Conservation (phyloP, 2,329 filamentous ascomycete species). For the Plenodomus tracheiphilus region DNA sequence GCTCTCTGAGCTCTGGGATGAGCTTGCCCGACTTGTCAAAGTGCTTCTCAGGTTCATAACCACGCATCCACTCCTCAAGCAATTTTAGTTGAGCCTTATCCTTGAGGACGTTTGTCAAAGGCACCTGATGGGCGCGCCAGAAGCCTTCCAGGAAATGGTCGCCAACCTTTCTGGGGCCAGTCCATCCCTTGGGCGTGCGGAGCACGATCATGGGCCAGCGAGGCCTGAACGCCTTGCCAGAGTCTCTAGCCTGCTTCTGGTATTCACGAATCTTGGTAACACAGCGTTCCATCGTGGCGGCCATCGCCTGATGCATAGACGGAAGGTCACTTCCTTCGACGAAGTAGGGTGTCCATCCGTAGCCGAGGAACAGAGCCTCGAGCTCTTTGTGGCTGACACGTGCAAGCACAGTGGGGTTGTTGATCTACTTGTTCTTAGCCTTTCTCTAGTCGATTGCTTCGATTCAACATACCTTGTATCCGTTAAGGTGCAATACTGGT, state of each 20-base stretch:
- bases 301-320: conserved; percentile 82
- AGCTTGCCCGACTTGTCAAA: conserved; percentile 68
- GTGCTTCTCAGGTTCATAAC: conserved; percentile 73
- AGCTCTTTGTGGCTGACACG: conserved; percentile 76
- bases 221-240: conserved; percentile 69
- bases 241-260: conserved; percentile 72
- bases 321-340: conserved; percentile 75
- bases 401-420: conserved; percentile 62
- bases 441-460: not conserved
- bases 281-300: conserved; percentile 72
- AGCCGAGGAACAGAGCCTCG: conserved; percentile 69
- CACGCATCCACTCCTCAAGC: conserved; percentile 76
- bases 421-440: conserved; percentile 28
- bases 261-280: conserved; percentile 69
- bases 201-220: conserved; percentile 80
- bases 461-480: conserved; percentile 68
- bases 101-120: conserved; percentile 69
- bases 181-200: conserved; percentile 80
- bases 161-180: conserved; percentile 71
- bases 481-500: conserved; percentile 77
- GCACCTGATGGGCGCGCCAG: conserved; percentile 79
- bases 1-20: conserved; percentile 62
- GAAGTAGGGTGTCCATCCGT: conserved; percentile 79
- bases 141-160: conserved; percentile 74
- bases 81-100: conserved; percentile 68